These are phyloP conservation scores for Aulographum hederae DNA, from an alignment of 2,329 filamentous ascomycete genomes.

Conservation along the genomic window DNA sequence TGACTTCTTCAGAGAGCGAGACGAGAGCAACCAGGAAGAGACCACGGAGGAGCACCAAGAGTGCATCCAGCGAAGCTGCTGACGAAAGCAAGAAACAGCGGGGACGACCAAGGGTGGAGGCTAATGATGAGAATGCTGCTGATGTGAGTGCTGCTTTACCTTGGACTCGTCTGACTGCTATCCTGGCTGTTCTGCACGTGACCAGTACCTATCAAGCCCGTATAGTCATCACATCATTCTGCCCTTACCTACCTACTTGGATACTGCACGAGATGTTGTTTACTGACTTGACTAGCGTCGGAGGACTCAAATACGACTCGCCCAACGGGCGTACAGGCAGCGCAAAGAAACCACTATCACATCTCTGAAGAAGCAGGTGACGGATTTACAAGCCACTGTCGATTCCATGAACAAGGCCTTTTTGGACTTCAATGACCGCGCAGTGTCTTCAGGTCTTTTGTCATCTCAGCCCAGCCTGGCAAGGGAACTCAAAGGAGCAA, in stretches of 20 bases:
- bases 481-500: slow-evolving; percentile 36
- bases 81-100: slow-evolving; percentile 34
- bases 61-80: slow-evolving; percentile 8
- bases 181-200: too few relatives aligned
- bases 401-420: slow-evolving; percentile 60
- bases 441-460: slow-evolving; percentile 38
- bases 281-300: slow-evolving; percentile 46
- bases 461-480: slow-evolving; percentile 38
- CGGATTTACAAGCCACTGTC: slow-evolving; percentile 49
- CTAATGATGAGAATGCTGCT: slow-evolving; percentile 58
- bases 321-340: slow-evolving; percentile 68
- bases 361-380: slow-evolving; percentile 51
- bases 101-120: slow-evolving; percentile 57
- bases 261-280: neutral
- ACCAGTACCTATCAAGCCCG: neutral
- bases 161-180: too few relatives aligned
- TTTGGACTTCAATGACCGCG: slow-evolving; percentile 44
- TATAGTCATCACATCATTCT: neutral
- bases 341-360: slow-evolving; percentile 71
- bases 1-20: slow-evolving; percentile 16
- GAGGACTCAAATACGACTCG: slow-evolving; percentile 71
- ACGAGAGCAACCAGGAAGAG: slow-evolving; percentile 14
- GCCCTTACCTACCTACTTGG: neutral
- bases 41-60: slow-evolving; percentile 10
- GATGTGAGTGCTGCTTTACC: too few relatives aligned